Evolutionary conservation across 106 monocot species (phyloP), one percentile per base, ranked within the genome.

Genomic region (Dioscorea zingiberensis): DNA sequence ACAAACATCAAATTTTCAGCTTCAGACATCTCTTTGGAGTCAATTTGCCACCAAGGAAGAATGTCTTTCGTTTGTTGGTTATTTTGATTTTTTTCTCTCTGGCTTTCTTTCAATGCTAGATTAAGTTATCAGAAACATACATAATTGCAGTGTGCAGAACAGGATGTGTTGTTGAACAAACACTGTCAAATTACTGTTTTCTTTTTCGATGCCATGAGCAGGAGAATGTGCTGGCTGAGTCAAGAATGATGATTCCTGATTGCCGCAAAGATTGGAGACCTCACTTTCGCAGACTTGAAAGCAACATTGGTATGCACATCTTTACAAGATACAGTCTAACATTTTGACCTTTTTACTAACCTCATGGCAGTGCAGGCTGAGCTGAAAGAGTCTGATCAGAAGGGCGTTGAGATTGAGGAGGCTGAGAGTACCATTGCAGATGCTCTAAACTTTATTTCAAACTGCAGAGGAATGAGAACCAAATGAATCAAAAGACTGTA

Each of bases 181-280:
- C 4, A 38, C 38, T 38, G 38, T 10, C 4, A 38, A 38, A 38
- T 38, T 38, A 38, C 19, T 55, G 13, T 28, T 16, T 32, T 32
- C 28, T 30, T 61, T 15, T 30, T 5, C 9, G 64, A 25, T 48
- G n/a, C 10, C 38, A 47, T 65, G n/a, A 44, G 58, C 79, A 94
- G 91, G 95, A 97, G 71, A 97, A 91, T 73, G 95, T 97, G 48
- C 62, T 97, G 76, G 95, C 81, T 25, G 95, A 97, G 62, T 97
- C 95, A 49, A 85, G 95, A 78, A 88, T 91, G 95, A 97, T 97
- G 95, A 80, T 91, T 38, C 95, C 95, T 48, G 91, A 91, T 70
- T 97, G 95, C 59, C 91, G 57, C 44, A 97, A 91, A 80, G 91
- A 62, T 66, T 97, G 69, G 91, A 91, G 58, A 69, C 74, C 75